Conservation (phyloP, 345 rosid species). For the Gossypium arboreum region DNA sequence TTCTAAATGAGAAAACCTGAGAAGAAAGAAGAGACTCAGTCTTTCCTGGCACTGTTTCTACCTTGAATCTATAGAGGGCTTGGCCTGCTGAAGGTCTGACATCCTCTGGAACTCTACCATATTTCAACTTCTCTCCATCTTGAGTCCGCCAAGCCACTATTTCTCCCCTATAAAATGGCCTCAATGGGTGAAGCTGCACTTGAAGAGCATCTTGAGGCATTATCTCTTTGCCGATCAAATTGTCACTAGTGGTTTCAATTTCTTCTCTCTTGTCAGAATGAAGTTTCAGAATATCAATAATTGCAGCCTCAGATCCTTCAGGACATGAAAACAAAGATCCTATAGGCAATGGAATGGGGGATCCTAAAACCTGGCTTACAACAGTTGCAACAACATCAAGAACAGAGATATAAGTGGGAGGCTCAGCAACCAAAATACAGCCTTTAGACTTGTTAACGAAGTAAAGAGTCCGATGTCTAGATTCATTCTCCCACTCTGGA, state of each 20-base stretch:
- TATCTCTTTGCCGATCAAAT: constrained; percentile 66
- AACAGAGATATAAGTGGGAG: constrained; percentile 67
- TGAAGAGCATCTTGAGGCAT: constrained; percentile 75
- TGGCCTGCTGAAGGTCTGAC: constrained; percentile 92
- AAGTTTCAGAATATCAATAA: constrained; percentile 51
- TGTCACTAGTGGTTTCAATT: constrained; percentile 35
- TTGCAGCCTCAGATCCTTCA: constrained; percentile 67
- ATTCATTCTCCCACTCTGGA: constrained; percentile 61
- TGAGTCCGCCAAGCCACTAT: constrained; percentile 82
- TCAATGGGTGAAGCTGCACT: constrained; percentile 84
- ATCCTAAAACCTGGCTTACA: constrained; percentile 77
- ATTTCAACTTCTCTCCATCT: constrained; percentile 78
- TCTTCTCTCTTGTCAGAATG: constrained; percentile 53
- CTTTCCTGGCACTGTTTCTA: constrained; percentile 67
- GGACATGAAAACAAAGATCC: constrained; percentile 74
- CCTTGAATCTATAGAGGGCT: constrained; percentile 78
- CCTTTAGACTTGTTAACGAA: constrained; percentile 50
- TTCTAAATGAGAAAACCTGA: constrained; percentile 86
- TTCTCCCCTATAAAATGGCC: constrained; percentile 93
- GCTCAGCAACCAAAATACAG: constrained; percentile 72
- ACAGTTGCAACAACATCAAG: constrained; percentile 72
- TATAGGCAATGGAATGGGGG: constrained; percentile 62
- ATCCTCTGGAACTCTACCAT: constrained; percentile 89
- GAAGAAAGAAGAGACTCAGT: constrained; percentile 72
- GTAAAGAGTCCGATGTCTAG: constrained; percentile 60